These are phyloP conservation scores for Hyphodiscus sp. DNA, from an alignment of 2,329 filamentous ascomycete genomes.

Conservation along the genomic window DNA sequence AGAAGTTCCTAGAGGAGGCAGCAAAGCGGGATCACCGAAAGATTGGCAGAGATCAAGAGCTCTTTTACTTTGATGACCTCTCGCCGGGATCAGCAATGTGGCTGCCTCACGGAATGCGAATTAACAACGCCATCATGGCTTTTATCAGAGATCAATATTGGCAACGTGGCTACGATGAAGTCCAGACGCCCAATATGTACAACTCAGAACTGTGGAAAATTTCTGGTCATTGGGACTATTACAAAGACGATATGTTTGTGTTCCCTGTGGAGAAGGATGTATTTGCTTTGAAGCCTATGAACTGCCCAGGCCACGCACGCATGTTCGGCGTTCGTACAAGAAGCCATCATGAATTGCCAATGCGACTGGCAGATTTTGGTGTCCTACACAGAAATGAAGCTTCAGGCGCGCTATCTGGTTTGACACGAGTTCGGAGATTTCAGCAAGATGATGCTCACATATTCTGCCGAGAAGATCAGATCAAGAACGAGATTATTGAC, in stretches of 20 bases:
- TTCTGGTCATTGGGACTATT: constrained; percentile 89
- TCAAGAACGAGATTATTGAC: constrained; percentile 65
- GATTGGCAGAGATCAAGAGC: constrained; percentile 90
- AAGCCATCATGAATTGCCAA: constrained; percentile 84
- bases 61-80: constrained; percentile 93
- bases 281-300: constrained; percentile 93
- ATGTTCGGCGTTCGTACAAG: constrained; percentile 79
- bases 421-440: constrained; percentile 90
- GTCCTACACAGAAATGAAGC: constrained; percentile 93
- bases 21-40: constrained; percentile 93
- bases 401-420: constrained; percentile 81
- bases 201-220: constrained; percentile 90
- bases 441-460: constrained; percentile 96
- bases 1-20: constrained; percentile 95
- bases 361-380: constrained; percentile 92
- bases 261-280: constrained; percentile 76
- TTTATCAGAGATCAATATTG: constrained; percentile 86
- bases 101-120: constrained; percentile 84
- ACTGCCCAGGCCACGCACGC: constrained; percentile 90
- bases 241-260: constrained; percentile 95
- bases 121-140: constrained; percentile 81
- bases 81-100: constrained; percentile 95
- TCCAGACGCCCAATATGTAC: constrained; percentile 95
- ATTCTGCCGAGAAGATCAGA: constrained; percentile 81
- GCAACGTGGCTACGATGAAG: constrained; percentile 89